Percentiles rank a stretch among this genome's conserved stretches.
phyloP scores from a whole-genome alignment of 208 protist species.

The Trypanosoma cruzi region DNA sequence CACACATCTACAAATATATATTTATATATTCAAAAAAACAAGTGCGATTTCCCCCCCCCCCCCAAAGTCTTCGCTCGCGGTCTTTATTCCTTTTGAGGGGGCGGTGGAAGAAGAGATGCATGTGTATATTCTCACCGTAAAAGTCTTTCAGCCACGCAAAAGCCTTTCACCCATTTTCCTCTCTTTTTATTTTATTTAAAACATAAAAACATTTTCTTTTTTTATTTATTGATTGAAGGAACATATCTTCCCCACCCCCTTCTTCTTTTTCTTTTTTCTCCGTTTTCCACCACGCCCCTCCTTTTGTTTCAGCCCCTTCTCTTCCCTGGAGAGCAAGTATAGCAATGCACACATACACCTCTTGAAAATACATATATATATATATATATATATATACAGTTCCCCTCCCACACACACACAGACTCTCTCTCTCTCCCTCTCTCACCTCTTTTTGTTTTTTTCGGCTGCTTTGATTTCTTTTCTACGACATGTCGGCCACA shows the following conservation, averaged over 20 bases:
- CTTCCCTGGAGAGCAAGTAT: neutral
- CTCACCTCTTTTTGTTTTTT: neutral
- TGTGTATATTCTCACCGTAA: neutral
- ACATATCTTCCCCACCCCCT: too few species aligned
- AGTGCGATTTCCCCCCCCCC: too few species aligned
- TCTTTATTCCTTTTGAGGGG: conserved; percentile 2
- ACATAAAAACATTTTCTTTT: too few species aligned
- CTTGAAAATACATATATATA: neutral
- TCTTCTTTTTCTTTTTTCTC: conserved; percentile 3
- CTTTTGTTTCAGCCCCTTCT: neutral
- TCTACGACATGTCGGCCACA: neutral
- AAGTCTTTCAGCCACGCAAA: neutral
- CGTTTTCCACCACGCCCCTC: neutral
- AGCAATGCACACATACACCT: neutral
- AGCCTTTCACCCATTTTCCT: neutral
- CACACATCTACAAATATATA: neutral
- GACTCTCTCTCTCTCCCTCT: conserved; percentile 14
- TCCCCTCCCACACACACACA: neutral
- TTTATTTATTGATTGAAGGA: too few species aligned
- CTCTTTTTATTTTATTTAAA: neutral
- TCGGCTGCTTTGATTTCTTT: neutral
- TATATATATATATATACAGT: neutral
- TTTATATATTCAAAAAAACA: neutral
- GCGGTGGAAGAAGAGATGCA: too few species aligned
- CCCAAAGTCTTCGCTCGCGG: neutral